Conservation (phyloP, 2,329 filamentous ascomycete genomes). For the Colletotrichum filicis region DNA sequence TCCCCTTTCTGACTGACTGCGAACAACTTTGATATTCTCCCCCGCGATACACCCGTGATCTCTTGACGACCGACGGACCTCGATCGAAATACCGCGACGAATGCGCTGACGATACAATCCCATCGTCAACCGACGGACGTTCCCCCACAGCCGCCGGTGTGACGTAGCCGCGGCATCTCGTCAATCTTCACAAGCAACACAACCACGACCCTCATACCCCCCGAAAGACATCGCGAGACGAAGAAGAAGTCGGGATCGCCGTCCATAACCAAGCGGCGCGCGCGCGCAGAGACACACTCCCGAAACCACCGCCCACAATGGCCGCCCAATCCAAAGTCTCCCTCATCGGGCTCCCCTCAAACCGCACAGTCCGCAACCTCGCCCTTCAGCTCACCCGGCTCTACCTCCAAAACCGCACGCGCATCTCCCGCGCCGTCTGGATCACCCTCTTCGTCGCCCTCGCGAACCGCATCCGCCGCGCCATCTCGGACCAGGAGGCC, state of each 20-base stretch:
- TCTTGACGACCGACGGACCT: background rate
- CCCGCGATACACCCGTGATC: background rate
- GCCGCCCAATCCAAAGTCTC: slow-evolving; percentile 80
- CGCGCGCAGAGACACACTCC: background rate
- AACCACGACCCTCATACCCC: background rate
- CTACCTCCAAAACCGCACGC: slow-evolving; percentile 83
- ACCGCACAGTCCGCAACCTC: slow-evolving; percentile 73
- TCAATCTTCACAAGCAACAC: background rate
- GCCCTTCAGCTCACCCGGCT: slow-evolving; percentile 75
- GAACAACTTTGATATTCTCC: background rate
- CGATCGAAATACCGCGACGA: slow-evolving; percentile 6
- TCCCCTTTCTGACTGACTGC: slow-evolving; percentile 4
- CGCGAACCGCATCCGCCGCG: slow-evolving; percentile 88
- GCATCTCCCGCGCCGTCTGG: slow-evolving; percentile 86
- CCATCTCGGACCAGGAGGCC: slow-evolving; percentile 92
- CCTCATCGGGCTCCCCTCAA: slow-evolving; percentile 55
- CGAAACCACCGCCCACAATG: slow-evolving; percentile 59
- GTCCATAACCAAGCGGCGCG: background rate
- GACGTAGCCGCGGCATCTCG: slow-evolving; percentile 19
- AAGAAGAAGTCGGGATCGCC: background rate
- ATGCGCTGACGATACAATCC: slow-evolving; percentile 10
- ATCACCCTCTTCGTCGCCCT: slow-evolving; percentile 84
- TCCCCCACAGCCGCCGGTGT: slow-evolving; percentile 3
- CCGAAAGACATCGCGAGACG: background rate
- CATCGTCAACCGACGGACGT: background rate